A percentile compares a stretch with the other conserved stretches of the same genome.
Evolutionary conservation across 768 basidiomycete genomes (phyloP).

Genomic region (Naganishia onofrii): DNA sequence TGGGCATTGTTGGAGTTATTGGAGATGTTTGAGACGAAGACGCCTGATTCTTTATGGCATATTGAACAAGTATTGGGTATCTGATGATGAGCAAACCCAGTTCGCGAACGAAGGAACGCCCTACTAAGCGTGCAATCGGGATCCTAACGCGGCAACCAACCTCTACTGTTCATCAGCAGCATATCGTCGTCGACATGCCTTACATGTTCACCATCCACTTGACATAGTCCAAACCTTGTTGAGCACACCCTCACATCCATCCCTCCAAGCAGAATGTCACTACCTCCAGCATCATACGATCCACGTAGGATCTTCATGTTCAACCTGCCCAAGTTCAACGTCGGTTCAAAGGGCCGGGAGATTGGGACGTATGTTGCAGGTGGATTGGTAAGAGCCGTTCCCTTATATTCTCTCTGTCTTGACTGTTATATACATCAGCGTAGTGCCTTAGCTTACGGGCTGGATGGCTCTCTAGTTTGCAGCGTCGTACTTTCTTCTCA

Average conservation of each 20-base stretch:
- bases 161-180: neutral
- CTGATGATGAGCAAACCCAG: too few relatives aligned
- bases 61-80: too few relatives aligned
- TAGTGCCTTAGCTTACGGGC: neutral
- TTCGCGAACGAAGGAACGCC: neutral
- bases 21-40: too few relatives aligned
- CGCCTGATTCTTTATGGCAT: too few relatives aligned
- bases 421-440: neutral
- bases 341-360: constrained; percentile 75
- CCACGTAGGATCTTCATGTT: constrained; percentile 83
- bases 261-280: constrained; percentile 49
- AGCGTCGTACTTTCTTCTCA: constrained; percentile 88
- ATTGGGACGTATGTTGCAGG: constrained; percentile 89
- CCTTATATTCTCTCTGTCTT: neutral
- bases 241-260: neutral
- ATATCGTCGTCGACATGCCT: too few relatives aligned
- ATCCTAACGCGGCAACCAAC: constrained; percentile 6
- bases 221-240: neutral
- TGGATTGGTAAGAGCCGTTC: constrained; percentile 68
- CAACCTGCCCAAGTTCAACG: constrained; percentile 68
- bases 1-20: constrained; percentile 64
- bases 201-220: neutral
- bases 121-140: constrained; percentile 6
- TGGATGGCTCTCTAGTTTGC: constrained; percentile 65
- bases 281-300: constrained; percentile 74